Conservation (phyloP, 2,329 filamentous ascomycete genomes). For the Curvularia eragrostidis region DNA sequence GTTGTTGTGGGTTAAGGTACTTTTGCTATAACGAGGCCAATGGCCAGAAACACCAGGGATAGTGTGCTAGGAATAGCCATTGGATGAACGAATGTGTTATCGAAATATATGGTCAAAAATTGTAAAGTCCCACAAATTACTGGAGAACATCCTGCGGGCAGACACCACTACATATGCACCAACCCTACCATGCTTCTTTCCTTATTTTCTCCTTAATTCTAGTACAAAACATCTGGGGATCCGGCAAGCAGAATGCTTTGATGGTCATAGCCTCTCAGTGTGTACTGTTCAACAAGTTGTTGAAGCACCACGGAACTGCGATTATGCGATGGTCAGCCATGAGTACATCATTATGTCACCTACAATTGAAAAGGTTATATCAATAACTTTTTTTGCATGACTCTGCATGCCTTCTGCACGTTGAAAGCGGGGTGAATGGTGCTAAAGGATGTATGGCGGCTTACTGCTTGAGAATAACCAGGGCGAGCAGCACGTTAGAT, state of each 20-base stretch:
- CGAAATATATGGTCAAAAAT: background rate
- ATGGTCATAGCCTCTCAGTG: background rate
- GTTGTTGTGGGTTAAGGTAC: background rate
- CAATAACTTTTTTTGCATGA: background rate
- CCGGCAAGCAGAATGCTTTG: background rate
- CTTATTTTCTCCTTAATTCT: background rate
- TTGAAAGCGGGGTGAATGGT: background rate
- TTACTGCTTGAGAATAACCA: background rate
- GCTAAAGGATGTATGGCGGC: background rate
- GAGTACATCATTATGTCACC: background rate
- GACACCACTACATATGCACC: constrained; percentile 2
- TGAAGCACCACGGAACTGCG: background rate
- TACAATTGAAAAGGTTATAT: background rate
- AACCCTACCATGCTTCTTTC: background rate
- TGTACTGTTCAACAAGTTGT: background rate
- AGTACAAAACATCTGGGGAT: background rate
- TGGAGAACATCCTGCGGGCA: background rate
- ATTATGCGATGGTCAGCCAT: background rate
- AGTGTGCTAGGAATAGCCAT: background rate
- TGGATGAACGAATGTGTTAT: background rate
- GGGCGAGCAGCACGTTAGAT: background rate
- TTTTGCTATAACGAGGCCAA: constrained; percentile 7
- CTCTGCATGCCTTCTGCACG: background rate
- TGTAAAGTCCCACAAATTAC: background rate
- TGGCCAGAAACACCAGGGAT: background rate